Evolutionary conservation across 148 eudicot species (phyloP).

Genomic region (Salicornia ramosissima): DNA sequence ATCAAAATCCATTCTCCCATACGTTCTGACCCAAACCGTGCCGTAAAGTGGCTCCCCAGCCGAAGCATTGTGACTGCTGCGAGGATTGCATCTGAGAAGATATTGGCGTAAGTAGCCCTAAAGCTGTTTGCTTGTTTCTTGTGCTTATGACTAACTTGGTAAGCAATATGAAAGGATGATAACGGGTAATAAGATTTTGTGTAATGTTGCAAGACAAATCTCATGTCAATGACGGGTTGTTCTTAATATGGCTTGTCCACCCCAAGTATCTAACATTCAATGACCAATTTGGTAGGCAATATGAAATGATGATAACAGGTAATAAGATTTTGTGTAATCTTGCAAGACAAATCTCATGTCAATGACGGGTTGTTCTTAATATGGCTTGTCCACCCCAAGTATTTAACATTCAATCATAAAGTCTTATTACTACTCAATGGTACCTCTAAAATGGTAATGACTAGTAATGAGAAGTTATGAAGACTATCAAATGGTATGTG

Average conservation of each 20-base stretch:
- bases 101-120: slow-evolving; percentile 48
- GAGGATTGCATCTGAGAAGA: slow-evolving; percentile 72
- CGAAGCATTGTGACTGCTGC: slow-evolving; percentile 56
- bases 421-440: too few species aligned
- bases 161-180: background rate
- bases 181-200: background rate
- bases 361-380: background rate
- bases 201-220: background rate
- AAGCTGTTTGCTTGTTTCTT: background rate
- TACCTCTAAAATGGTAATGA: too few species aligned
- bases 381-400: too few species aligned
- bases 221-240: background rate
- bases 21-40: slow-evolving; percentile 88
- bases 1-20: slow-evolving; percentile 94
- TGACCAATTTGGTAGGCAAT: background rate
- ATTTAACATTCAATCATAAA: too few species aligned
- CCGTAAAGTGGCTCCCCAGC: slow-evolving; percentile 77
- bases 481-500: too few species aligned
- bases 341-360: background rate
- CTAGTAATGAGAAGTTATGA: too few species aligned
- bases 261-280: too few species aligned
- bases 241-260: too few species aligned
- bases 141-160: background rate
- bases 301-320: background rate
- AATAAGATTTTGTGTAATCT: background rate